These are phyloP conservation scores for Cordia subcordata DNA, from an alignment of 257 asterid genomes.

Conservation along the genomic window DNA sequence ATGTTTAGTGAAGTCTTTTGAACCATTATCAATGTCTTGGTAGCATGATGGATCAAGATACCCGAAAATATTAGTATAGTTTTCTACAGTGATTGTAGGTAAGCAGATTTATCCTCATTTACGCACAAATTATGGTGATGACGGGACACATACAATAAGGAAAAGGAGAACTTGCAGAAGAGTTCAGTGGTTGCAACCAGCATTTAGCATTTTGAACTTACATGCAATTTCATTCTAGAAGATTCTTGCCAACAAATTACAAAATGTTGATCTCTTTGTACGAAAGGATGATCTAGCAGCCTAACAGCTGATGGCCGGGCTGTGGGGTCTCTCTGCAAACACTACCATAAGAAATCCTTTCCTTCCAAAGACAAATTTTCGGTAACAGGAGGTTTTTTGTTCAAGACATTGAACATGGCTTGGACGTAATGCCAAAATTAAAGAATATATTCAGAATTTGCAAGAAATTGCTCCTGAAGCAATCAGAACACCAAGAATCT, in stretches of 20 bases:
- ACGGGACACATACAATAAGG: not conserved
- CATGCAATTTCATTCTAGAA: conserved; percentile 37
- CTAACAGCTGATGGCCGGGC: conserved; percentile 69
- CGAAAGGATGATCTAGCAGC: conserved; percentile 68
- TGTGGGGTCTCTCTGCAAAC: conserved; percentile 66
- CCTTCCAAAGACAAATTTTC: conserved; percentile 63
- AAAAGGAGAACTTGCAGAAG: not conserved
- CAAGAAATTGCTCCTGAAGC: no score
- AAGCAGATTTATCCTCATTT: no score
- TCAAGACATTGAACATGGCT: conserved; percentile 83
- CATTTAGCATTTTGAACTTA: conserved; percentile 19
- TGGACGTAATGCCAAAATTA: conserved; percentile 43
- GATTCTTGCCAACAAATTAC: conserved; percentile 33
- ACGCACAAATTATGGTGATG: no score
- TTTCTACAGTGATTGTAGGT: not conserved
- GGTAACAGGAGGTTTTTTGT: conserved; percentile 70
- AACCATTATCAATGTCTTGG: conserved; percentile 37
- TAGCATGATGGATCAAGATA: conserved; percentile 5
- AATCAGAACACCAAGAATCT: no score
- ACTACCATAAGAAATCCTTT: conserved; percentile 62
- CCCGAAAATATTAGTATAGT: not conserved
- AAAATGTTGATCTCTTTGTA: conserved; percentile 35
- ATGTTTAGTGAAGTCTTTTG: conserved; percentile 26
- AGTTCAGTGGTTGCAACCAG: not conserved
- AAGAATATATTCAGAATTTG: no score